These are phyloP conservation scores for Turnera subulata DNA, from an alignment of 345 rosid species.

Conservation along the genomic window DNA sequence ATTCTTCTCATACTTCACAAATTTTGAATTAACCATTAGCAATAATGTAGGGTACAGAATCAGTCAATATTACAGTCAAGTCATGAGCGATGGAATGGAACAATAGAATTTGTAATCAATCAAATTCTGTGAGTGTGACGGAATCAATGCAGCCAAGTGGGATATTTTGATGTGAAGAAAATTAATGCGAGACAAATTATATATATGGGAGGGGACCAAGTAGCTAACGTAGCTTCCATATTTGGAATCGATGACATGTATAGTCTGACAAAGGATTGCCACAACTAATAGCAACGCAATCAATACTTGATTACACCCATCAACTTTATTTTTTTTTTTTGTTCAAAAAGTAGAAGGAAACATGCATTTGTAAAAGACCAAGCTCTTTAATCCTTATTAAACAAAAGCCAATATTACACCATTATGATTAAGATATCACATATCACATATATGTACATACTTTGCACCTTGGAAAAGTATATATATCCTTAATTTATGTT, in stretches of 20 bases:
- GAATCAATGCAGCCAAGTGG: not conserved
- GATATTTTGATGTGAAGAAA: conserved; percentile 2
- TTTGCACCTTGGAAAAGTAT: no score
- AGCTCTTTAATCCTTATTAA: not conserved
- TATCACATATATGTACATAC: no score
- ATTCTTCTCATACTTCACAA: no score
- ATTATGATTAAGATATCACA: no score
- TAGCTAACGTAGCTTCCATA: not conserved
- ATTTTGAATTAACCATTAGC: no score
- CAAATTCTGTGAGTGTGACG: not conserved
- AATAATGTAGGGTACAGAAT: no score
- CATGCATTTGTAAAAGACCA: not conserved
- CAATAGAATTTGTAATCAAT: not conserved
- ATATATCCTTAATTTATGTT: no score
- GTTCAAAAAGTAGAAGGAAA: not conserved
- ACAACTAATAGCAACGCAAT: not conserved
- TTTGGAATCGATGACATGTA: not conserved
- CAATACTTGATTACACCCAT: not conserved
- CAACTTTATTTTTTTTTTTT: not conserved
- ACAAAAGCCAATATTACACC: no score
- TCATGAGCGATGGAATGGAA: not conserved
- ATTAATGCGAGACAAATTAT: not conserved
- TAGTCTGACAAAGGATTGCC: conserved; percentile 1
- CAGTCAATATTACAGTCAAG: not conserved
- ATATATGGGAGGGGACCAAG: conserved; percentile 7